Evolutionary conservation across 768 basidiomycete genomes (phyloP).

Genomic region (Tephrocybe sp.): DNA sequence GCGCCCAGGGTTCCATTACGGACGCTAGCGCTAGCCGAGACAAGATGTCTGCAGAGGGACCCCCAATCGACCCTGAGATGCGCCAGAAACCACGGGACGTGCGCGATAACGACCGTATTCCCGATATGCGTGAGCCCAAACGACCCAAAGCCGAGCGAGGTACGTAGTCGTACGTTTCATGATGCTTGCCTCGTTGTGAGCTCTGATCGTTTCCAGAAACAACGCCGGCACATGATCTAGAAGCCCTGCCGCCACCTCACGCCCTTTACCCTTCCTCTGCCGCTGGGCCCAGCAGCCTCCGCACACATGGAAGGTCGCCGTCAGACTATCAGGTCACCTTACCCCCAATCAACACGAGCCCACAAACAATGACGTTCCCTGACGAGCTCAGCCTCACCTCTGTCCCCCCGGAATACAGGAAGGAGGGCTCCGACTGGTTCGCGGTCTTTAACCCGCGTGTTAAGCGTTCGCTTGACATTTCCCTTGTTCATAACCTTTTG

Average conservation of each 20-base stretch:
- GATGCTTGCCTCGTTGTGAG: not conserved
- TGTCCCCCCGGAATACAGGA: conserved; percentile 56
- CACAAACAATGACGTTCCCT: conserved; percentile 32
- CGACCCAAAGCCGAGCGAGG: conserved; percentile 14
- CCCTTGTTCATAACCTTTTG: conserved; percentile 76
- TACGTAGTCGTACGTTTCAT: not conserved
- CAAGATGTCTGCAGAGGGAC: conserved; percentile 3
- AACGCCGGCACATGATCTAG: conserved; percentile 28
- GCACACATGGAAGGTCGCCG: conserved; percentile 14
- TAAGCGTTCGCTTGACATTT: conserved; percentile 76
- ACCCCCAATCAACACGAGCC: conserved; percentile 17
- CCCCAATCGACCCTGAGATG: conserved; percentile 14
- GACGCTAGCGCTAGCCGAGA: not conserved
- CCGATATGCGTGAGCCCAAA: conserved; percentile 33
- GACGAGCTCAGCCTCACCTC: conserved; percentile 40
- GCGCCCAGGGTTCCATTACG: not conserved
- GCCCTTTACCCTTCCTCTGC: conserved; percentile 26
- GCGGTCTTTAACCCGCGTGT: conserved; percentile 82
- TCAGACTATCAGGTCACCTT: conserved; percentile 17
- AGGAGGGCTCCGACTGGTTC: conserved; percentile 86
- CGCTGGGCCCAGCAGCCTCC: conserved; percentile 19
- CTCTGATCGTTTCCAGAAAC: conserved; percentile 23
- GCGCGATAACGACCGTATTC: conserved; percentile 24
- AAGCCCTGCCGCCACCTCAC: conserved; percentile 31
- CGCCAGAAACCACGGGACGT: conserved; percentile 15